Evolutionary conservation across 2,329 filamentous ascomycete genomes (phyloP).

Genomic region (Trichoderma semiorbis): DNA sequence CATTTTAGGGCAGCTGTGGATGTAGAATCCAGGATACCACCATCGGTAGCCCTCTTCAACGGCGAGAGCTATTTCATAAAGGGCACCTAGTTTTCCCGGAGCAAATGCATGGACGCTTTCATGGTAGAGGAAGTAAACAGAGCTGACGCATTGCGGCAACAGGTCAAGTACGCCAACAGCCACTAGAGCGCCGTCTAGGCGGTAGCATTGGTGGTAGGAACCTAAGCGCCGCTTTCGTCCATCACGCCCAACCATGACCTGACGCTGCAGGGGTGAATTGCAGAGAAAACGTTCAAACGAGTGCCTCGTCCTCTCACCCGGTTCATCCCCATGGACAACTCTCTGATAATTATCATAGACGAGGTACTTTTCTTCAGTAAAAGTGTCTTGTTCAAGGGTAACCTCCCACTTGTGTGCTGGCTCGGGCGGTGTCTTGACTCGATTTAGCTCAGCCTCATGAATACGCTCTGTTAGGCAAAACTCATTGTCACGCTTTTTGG

Average conservation of each 20-base stretch:
- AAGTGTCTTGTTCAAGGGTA: constrained; percentile 66
- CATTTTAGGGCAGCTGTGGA: constrained; percentile 80
- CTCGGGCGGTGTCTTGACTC: constrained; percentile 54
- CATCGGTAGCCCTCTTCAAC: constrained; percentile 66
- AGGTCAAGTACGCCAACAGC: constrained; percentile 76
- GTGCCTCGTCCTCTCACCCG: constrained; percentile 52
- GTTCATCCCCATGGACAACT: constrained; percentile 65
- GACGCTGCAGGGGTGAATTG: constrained; percentile 59
- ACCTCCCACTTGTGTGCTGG: constrained; percentile 67
- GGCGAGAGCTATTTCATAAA: constrained; percentile 69
- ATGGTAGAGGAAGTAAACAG: constrained; percentile 81
- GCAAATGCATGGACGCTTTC: constrained; percentile 66
- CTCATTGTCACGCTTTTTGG: constrained; percentile 59
- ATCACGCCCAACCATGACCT: constrained; percentile 41
- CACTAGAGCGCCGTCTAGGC: constrained; percentile 70
- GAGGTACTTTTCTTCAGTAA: constrained; percentile 71
- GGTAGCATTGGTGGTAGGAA: constrained; percentile 79
- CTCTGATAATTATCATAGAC: constrained; percentile 75
- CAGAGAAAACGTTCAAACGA: constrained; percentile 74
- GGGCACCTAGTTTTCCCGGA: constrained; percentile 72
- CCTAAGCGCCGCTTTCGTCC: constrained; percentile 58
- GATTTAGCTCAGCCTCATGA: constrained; percentile 62
- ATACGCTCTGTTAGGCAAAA: constrained; percentile 66
- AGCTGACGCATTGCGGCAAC: constrained; percentile 71
- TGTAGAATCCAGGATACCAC: constrained; percentile 82